Evolutionary conservation across 2,329 filamentous ascomycete genomes (phyloP), one percentile per base, ranked within the genome.

Genomic region (Neofusicoccum umdonicola): DNA sequence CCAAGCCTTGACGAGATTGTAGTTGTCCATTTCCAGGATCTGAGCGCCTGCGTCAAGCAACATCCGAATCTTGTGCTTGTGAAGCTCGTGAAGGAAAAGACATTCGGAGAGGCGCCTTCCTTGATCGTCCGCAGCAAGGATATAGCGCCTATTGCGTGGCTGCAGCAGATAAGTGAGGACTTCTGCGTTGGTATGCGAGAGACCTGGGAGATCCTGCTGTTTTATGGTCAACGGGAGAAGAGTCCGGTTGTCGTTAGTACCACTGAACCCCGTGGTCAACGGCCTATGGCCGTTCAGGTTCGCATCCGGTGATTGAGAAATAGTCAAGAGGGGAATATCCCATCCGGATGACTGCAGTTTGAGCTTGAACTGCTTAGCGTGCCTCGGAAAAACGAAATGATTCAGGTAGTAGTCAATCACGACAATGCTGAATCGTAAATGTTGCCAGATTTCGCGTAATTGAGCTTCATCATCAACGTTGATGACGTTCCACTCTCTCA

Each of bases 261-360:
- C 89, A 7, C 86, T 89, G 71, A 93, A 92, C 0, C 89, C 89
- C 0, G 88, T 90, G 0, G 88, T 89, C 1, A 82, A 66, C 2
- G 76, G 70, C 15, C 63, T 65, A 1, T 42, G 34, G 19, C 7
- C 9, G 2, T 41, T n/a, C 27, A 17, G 2, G 13, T 17, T 35
- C 19, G 7, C 15, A 9, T 44, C n/a, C 8, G 8, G n/a, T 0
- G 64, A 69, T 7, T 35, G 42, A 1, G 19, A 3, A 31, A 27
- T 9, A 1, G 37, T 66, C 31, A 79, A 79, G 0, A 87, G 71
- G 0, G 87, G 86, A 1, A 91, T 77, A 67, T 91, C 88, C 88
- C 88, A 92, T 0, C 86, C 87, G 0, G 86, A 90, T 0, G 86
- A 83, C 39, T 88, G 85, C 0, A 91, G 73, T 66, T 90, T 91